A percentile compares a stretch with the other conserved stretches of the same genome.
Evolutionary conservation across 345 rosid genomes (phyloP).

Genomic region (Eucalyptus fibrosa): DNA sequence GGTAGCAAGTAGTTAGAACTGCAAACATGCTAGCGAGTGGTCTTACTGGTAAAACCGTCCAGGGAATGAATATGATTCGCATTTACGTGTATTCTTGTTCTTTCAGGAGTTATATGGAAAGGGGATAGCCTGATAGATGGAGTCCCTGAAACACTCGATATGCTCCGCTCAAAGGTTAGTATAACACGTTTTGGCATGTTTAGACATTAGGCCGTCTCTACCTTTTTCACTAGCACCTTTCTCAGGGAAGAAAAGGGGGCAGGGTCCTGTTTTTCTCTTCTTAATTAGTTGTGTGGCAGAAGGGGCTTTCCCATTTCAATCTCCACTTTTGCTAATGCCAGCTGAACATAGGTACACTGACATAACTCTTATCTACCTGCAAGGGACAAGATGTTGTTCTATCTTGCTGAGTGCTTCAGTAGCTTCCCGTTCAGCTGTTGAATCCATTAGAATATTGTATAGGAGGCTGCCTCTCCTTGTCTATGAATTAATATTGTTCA

Average conservation of each 20-base stretch:
- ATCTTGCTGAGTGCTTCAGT: not conserved
- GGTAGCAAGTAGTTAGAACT: not conserved
- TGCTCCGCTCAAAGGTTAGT: constrained; percentile 88
- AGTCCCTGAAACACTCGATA: constrained; percentile 87
- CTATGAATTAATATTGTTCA: not conserved
- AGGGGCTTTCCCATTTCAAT: not conserved
- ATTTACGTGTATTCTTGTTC: not conserved
- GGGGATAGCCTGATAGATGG: constrained; percentile 94
- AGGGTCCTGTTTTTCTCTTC: not conserved
- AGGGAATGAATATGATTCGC: not conserved
- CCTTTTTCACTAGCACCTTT: not conserved
- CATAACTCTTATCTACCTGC: not conserved
- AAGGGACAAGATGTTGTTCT: not conserved
- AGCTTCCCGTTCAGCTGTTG: not conserved
- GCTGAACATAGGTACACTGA: not conserved
- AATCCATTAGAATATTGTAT: not conserved
- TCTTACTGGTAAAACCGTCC: not conserved
- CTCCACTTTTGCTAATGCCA: not conserved
- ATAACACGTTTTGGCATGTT: not conserved
- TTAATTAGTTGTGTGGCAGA: not conserved
- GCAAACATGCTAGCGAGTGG: not conserved
- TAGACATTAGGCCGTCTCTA: not conserved
- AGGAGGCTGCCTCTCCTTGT: not conserved
- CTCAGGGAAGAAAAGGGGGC: not conserved
- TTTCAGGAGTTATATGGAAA: constrained; percentile 92